Evolutionary conservation across 2,329 filamentous ascomycete species (phyloP).

Genomic region (Akanthomyces dipterigenus): DNA sequence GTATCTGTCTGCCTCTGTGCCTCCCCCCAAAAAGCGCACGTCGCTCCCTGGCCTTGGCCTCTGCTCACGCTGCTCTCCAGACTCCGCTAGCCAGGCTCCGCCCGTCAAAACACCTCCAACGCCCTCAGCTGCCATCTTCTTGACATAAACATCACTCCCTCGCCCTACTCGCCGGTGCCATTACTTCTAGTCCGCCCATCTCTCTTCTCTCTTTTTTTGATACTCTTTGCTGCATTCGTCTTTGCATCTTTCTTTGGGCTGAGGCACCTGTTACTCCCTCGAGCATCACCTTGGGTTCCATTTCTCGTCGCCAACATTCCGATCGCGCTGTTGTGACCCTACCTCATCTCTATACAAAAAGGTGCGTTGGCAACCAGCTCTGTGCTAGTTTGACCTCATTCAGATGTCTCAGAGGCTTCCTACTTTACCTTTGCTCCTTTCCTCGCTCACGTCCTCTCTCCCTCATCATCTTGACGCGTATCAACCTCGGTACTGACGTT

Average conservation of each 20-base stretch:
- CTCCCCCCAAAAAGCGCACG: neutral
- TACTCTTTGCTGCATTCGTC: slow-evolving; percentile 12
- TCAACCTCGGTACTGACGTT: slow-evolving; percentile 1
- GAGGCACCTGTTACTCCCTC: slow-evolving; percentile 14
- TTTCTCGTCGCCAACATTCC: slow-evolving; percentile 30
- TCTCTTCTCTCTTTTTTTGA: slow-evolving; percentile 16
- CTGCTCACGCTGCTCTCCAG: slow-evolving; percentile 5
- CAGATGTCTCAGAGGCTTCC: slow-evolving; percentile 24
- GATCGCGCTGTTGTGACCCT: slow-evolving; percentile 27
- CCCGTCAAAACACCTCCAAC: slow-evolving; percentile 16
- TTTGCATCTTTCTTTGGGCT: slow-evolving; percentile 20
- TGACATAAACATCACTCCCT: slow-evolving; percentile 14
- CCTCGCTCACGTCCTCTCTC: neutral
- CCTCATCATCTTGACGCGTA: slow-evolving; percentile 4
- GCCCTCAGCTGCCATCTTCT: slow-evolving; percentile 13
- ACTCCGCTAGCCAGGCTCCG: slow-evolving; percentile 10
- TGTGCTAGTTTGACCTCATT: slow-evolving; percentile 13
- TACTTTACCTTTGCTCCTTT: slow-evolving; percentile 14
- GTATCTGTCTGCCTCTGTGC: neutral
- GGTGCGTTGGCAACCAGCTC: slow-evolving; percentile 26
- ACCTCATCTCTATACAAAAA: slow-evolving; percentile 26
- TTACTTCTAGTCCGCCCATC: slow-evolving; percentile 15
- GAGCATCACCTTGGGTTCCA: slow-evolving; percentile 1
- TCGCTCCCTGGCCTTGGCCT: slow-evolving; percentile 7
- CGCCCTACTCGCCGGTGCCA: slow-evolving; percentile 12